phyloP scores from a whole-genome alignment of 2,329 filamentous ascomycete genomes.

The Aspergillus felis region DNA sequence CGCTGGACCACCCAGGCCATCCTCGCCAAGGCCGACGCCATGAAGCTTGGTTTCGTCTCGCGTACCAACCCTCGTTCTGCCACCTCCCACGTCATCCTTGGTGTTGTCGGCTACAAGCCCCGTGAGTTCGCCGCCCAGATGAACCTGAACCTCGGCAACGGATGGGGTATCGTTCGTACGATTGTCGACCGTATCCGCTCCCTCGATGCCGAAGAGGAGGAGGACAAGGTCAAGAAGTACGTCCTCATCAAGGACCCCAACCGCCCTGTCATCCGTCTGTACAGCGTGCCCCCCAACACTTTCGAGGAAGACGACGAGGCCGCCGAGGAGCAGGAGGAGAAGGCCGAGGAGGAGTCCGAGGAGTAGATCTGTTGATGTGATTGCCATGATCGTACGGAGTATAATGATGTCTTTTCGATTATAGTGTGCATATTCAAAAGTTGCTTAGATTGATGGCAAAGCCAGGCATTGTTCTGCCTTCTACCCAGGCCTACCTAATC shows the following conservation, averaged over 20 bases:
- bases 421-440: conserved; percentile 8
- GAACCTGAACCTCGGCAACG: conserved; percentile 95
- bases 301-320: conserved; percentile 84
- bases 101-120: conserved; percentile 96
- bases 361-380: conserved; percentile 23
- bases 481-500: background rate
- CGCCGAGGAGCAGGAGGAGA: conserved; percentile 53
- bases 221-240: conserved; percentile 44
- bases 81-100: conserved; percentile 90
- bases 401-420: conserved; percentile 12
- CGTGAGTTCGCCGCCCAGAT: conserved; percentile 96
- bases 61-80: conserved; percentile 88
- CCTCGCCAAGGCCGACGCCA: conserved; percentile 91
- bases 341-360: conserved; percentile 50
- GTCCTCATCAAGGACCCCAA: conserved; percentile 81
- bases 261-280: conserved; percentile 89
- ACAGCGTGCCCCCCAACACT: conserved; percentile 80
- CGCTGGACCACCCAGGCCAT: conserved; percentile 97
- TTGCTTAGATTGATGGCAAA: conserved; percentile 24
- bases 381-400: conserved; percentile 8
- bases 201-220: conserved; percentile 40
- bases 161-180: conserved; percentile 97
- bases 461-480: background rate
- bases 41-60: conserved; percentile 99
- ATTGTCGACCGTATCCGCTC: conserved; percentile 75